These are phyloP conservation scores for Perilla frutescens DNA, from an alignment of 257 asterid genomes.

Conservation along the genomic window DNA sequence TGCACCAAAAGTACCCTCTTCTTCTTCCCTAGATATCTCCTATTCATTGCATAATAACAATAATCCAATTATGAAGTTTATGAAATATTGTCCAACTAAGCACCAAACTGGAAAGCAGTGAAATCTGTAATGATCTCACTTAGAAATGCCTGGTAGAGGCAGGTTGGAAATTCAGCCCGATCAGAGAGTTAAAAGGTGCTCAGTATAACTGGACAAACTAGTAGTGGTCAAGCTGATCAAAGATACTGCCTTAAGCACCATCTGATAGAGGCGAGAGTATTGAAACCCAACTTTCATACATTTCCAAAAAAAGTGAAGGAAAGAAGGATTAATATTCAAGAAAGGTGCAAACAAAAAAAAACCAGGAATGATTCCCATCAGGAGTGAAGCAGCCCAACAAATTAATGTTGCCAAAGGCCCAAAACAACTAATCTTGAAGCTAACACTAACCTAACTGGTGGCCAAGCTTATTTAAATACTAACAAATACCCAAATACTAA, in stretches of 20 bases:
- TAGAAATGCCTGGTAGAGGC: neutral
- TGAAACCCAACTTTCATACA: neutral
- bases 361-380: neutral
- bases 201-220: slow-evolving; percentile 17
- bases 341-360: neutral
- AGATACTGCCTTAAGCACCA: neutral
- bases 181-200: slow-evolving; percentile 5
- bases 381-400: neutral
- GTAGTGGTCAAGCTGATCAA: neutral
- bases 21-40: neutral
- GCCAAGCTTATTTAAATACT: neutral
- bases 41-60: neutral
- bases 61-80: neutral
- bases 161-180: neutral
- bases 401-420: neutral
- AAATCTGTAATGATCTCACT: slow-evolving; percentile 2
- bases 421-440: slow-evolving; percentile 4
- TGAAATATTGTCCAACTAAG: neutral
- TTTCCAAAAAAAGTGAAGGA: neutral
- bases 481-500: neutral
- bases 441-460: neutral
- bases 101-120: slow-evolving; percentile 18
- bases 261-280: neutral
- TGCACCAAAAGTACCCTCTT: neutral
- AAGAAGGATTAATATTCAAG: neutral